These are phyloP conservation scores for Nothophytophthora sp. DNA, from an alignment of 352 stramenopile genomes.

Conservation along the genomic window DNA sequence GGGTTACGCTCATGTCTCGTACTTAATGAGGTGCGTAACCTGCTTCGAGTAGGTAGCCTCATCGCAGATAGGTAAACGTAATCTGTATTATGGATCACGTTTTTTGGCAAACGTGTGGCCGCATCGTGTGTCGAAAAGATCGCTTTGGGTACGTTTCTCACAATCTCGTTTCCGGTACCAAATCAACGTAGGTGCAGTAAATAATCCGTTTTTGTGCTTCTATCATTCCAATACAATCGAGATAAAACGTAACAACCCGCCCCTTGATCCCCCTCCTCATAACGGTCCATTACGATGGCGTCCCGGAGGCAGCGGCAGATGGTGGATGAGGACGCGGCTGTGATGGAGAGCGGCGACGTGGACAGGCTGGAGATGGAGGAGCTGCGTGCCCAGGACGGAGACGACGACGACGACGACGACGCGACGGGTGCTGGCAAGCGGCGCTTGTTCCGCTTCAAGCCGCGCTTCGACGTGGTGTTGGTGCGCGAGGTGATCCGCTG, in stretches of 20 bases:
- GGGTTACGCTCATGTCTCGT: no score
- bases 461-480: slow-evolving; percentile 37
- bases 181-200: no score
- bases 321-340: slow-evolving; percentile 14
- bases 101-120: no score
- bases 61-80: no score
- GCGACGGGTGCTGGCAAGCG: slow-evolving; percentile 22
- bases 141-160: slow-evolving; percentile 12
- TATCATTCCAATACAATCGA: no score
- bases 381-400: slow-evolving; percentile 7
- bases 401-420: slow-evolving; percentile 20
- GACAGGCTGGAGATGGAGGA: slow-evolving; percentile 37
- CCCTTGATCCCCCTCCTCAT: neutral
- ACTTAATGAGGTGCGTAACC: no score
- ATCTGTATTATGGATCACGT: no score
- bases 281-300: slow-evolving; percentile 4
- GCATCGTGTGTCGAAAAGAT: slow-evolving; percentile 15
- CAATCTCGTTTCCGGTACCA: no score
- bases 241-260: no score
- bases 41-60: no score
- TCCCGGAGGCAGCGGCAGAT: slow-evolving; percentile 19
- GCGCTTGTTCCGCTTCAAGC: slow-evolving; percentile 41
- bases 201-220: no score
- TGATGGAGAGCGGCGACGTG: slow-evolving; percentile 23
- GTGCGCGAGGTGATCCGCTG: slow-evolving; percentile 40